Percentiles rank a stretch among this genome's conserved stretches.
Evolutionary conservation across 108 stramenopile genomes (phyloP).

Genomic region (Nitzschia inconspicua): DNA sequence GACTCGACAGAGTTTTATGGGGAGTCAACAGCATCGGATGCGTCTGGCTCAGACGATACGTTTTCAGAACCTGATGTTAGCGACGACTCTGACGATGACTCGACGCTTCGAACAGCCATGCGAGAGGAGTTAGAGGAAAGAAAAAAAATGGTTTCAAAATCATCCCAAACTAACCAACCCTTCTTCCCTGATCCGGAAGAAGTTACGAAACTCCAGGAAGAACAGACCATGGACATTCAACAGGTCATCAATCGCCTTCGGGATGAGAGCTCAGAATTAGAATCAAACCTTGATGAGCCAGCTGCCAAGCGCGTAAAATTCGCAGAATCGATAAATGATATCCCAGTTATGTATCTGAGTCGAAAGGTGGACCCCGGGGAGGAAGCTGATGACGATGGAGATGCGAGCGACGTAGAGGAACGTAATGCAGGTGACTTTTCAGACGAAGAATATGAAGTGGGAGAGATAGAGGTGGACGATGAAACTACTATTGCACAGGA

Average conservation of each 20-base stretch:
- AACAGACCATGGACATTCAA: slow-evolving; percentile 50
- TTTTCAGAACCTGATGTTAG: slow-evolving; percentile 17
- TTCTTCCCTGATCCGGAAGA: slow-evolving; percentile 43
- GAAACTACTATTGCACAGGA: slow-evolving; percentile 70
- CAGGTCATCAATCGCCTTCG: slow-evolving; percentile 40
- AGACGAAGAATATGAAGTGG: slow-evolving; percentile 36
- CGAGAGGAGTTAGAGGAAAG: slow-evolving; percentile 23
- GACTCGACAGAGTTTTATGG: slow-evolving; percentile 43
- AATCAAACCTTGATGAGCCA: not conserved
- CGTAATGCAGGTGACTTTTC: slow-evolving; percentile 5
- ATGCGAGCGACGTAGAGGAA: slow-evolving; percentile 59
- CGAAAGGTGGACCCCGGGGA: slow-evolving; percentile 12
- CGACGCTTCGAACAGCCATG: slow-evolving; percentile 50
- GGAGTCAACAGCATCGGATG: slow-evolving; percentile 50
- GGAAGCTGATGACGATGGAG: slow-evolving; percentile 61
- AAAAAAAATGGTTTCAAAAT: not conserved
- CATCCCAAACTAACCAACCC: not conserved
- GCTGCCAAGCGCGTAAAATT: not conserved
- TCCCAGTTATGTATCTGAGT: not conserved
- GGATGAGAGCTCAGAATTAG: slow-evolving; percentile 21
- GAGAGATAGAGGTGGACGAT: slow-evolving; percentile 53
- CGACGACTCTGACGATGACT: slow-evolving; percentile 39
- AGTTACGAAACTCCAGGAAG: slow-evolving; percentile 48
- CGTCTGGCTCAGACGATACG: slow-evolving; percentile 29
- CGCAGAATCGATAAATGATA: not conserved